phyloP scores from a whole-genome alignment of 306 rosid species.

The Amphicarpaea edgeworthii region DNA sequence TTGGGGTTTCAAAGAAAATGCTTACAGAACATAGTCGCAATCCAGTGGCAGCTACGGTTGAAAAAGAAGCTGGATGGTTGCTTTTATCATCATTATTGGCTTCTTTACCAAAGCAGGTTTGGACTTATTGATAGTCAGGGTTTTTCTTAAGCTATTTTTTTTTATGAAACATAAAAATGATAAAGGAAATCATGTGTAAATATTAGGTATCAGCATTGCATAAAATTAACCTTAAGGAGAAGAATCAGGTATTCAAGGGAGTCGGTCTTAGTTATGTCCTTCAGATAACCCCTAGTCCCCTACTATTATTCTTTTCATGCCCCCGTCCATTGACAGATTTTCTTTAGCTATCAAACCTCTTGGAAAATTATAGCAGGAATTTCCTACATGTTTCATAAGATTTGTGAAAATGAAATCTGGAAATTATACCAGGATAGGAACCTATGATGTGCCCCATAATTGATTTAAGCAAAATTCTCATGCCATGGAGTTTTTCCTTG shows the following conservation, averaged over 20 bases:
- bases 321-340: conserved; percentile 4
- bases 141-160: conserved; percentile 29
- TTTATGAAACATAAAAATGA: background rate
- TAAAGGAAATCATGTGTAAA: conserved; percentile 31
- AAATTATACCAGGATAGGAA: conserved; percentile 8
- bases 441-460: conserved; percentile 15
- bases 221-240: conserved; percentile 14
- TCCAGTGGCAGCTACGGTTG: conserved; percentile 73
- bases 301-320: conserved; percentile 12
- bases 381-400: conserved; percentile 7
- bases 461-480: conserved; percentile 29
- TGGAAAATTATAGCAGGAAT: conserved; percentile 2
- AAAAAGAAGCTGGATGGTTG: conserved; percentile 98
- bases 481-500: conserved; percentile 44
- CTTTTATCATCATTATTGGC: conserved; percentile 88
- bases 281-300: conserved; percentile 2
- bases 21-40: conserved; percentile 77
- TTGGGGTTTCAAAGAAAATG: conserved; percentile 90
- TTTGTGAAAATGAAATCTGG: conserved; percentile 33
- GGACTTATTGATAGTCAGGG: conserved; percentile 20
- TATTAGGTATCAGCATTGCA: conserved; percentile 31
- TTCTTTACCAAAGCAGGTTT: conserved; percentile 93
- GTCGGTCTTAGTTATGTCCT: conserved; percentile 17
- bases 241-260: conserved; percentile 10
- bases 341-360: conserved; percentile 31